Percentiles rank a stretch among this genome's conserved stretches.
These are phyloP conservation scores for Vitis labrusca DNA, from an alignment of 164 flowering plant genomes.

Conservation along the genomic window DNA sequence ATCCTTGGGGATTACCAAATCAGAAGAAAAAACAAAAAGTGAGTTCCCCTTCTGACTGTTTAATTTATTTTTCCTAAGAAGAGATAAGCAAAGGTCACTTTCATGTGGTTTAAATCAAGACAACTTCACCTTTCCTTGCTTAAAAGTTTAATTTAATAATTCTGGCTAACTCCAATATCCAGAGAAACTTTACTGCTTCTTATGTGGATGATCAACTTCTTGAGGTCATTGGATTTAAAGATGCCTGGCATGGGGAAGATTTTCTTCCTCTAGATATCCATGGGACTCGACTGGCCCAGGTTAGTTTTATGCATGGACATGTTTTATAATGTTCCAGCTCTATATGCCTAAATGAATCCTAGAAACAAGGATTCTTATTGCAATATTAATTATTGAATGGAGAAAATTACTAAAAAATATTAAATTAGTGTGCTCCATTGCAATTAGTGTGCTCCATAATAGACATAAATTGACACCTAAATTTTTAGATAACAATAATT, in stretches of 20 bases:
- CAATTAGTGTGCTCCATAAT: no score
- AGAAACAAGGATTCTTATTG: background rate
- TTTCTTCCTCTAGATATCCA: constrained; percentile 7
- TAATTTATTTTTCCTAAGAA: background rate
- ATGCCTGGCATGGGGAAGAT: constrained; percentile 8
- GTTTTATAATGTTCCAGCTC: background rate
- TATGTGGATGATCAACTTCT: constrained; percentile 9
- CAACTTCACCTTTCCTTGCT: background rate
- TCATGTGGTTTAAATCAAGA: background rate
- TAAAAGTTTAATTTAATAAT: background rate
- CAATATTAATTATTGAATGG: no score
- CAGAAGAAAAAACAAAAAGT: background rate
- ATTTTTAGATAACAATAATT: no score
- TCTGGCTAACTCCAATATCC: background rate
- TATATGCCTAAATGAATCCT: background rate
- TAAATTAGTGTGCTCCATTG: no score
- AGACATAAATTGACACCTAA: no score
- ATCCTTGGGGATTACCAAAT: constrained; percentile 14
- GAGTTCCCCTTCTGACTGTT: no score
- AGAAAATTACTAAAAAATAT: no score
- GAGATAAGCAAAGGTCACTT: background rate
- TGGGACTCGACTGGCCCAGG: constrained; percentile 10
- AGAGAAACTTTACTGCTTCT: constrained; percentile 7
- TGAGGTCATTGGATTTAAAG: background rate
- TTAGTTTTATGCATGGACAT: background rate